Evolutionary conservation across 176 grass and related monocot genomes (phyloP), one percentile per base, ranked within the genome.

Genomic region (Elaeis guineensis): DNA sequence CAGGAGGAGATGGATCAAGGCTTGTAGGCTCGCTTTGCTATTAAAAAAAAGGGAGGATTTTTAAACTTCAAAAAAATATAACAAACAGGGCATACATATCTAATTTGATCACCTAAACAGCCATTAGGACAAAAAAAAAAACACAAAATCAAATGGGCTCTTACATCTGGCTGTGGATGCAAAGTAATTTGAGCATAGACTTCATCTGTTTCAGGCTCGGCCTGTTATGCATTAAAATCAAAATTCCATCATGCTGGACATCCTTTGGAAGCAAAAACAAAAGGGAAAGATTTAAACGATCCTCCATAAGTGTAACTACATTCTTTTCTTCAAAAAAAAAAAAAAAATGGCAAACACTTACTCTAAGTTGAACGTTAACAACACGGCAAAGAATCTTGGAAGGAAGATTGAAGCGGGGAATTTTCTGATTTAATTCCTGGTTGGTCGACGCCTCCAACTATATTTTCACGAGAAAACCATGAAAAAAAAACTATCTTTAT

Each of bases 311-410:
- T n/a, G n/a, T n/a, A 44, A 44, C 35, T 44, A 44, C 35, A 44
- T 30, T 30, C 28, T 6, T 30, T 30, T 30, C 6, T 30, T 30
- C 5, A 66, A 49, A 25, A 3, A 49, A 25, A 49, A 35, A 0
- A 66, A 49, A 25, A 3, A 49, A 25, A 49, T 25, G 61, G 54
- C 2, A 50, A 30, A 44, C 26, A 16, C 39, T 64, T 77, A 97
- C 92, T 72, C 73, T 98, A 61, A 98, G 82, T 52, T 80, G 73
- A 63, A 98, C 80, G 79, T 98, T 80, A 56, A 98, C 67, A 50
- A 98, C 93, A 64, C 79, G 80, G 70, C 93, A 98, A 28, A 98
- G 72, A 55, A 98, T 98, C 82, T 92, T 92, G 69, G 80, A 82
- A 15, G 84, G 84, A 39, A 97, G 78, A 73, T 88, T 67, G 72